Conservation (phyloP, 345 rosid species). For the Zanthoxylum bungeanum region DNA sequence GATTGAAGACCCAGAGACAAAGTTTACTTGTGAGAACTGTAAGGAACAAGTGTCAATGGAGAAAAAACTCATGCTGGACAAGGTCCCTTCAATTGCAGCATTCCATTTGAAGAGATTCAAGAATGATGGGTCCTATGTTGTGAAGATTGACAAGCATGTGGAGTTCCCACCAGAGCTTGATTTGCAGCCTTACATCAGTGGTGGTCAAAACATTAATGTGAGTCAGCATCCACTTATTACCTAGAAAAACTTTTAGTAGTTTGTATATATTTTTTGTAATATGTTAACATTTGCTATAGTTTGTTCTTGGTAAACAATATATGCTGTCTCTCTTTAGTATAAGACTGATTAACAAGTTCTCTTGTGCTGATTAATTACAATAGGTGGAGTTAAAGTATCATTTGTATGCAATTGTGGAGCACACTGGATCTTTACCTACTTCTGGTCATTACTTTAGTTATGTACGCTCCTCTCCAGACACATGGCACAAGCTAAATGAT, state of each 20-base stretch:
- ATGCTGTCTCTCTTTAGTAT: background rate
- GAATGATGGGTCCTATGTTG: slow-evolving; percentile 53
- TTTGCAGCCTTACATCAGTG: slow-evolving; percentile 55
- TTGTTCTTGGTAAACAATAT: background rate
- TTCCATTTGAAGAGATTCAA: slow-evolving; percentile 93
- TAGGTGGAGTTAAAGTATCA: slow-evolving; percentile 57
- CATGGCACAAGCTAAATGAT: slow-evolving; percentile 78
- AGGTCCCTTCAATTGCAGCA: slow-evolving; percentile 60
- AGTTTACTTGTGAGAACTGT: slow-evolving; percentile 70
- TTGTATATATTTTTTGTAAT: background rate
- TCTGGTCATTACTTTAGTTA: slow-evolving; percentile 75
- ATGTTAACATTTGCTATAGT: background rate
- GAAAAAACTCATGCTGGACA: slow-evolving; percentile 76
- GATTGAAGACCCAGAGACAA: slow-evolving; percentile 58
- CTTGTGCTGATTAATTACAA: background rate
- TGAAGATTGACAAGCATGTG: slow-evolving; percentile 77
- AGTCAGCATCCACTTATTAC: slow-evolving; percentile 20
- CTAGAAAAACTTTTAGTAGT: background rate
- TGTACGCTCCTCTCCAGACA: slow-evolving; percentile 61
- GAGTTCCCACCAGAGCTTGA: slow-evolving; percentile 77
- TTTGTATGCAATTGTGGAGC: slow-evolving; percentile 79
- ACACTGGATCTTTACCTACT: slow-evolving; percentile 48
- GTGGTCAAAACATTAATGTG: slow-evolving; percentile 33
- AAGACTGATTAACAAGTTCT: background rate
- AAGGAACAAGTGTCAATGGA: slow-evolving; percentile 56